Evolutionary conservation across 1,284 basidiomycete genomes (phyloP), one percentile per base, ranked within the genome.

Genomic region (Clitocybe nebularis): DNA sequence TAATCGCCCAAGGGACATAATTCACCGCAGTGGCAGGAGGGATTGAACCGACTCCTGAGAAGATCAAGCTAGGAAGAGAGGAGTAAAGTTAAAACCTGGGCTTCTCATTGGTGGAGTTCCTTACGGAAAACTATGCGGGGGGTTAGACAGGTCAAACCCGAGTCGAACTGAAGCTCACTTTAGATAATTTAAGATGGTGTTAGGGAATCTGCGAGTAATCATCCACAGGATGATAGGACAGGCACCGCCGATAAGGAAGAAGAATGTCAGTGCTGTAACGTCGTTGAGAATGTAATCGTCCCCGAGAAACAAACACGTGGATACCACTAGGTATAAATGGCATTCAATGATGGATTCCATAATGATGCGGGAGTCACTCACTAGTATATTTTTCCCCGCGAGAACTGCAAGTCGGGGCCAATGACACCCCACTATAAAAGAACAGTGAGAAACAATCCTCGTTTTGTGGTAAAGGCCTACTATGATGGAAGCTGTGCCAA

Each of bases 21-120:
- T 81, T 79, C 52, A 79, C 74, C 3, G 79, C 78, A 4, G 67
- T 74, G 4, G 77, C 78, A 34, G 66, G 77, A 4, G 81, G 80
- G 41, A 81, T 76, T 42, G 66, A 63, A 6, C 63, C 64, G 2
- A 74, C 68, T 6, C 77, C 77, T 19, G 71, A 66, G 45, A 82
- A 72, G 36, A 79, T 67, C 43, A 82, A 61, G 17, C 64, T 67
- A 36, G 11, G 39, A 24, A 35, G 21, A 33, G 19, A 13, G 22
- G 14, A 23, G 4, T 13, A 14, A 4, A 3, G 9, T 17, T 26
- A n/a, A n/a, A n/a, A n/a, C n/a, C n/a, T n/a, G n/a, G n/a, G n/a
- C n/a, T n/a, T n/a, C n/a, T n/a, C n/a, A n/a, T n/a, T n/a, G n/a
- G n/a, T n/a, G 24, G 37, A 11, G 25, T 32, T 21, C 54, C 66